Evolutionary conservation across 306 rosid species (phyloP).

Genomic region (Citrullus amarus): DNA sequence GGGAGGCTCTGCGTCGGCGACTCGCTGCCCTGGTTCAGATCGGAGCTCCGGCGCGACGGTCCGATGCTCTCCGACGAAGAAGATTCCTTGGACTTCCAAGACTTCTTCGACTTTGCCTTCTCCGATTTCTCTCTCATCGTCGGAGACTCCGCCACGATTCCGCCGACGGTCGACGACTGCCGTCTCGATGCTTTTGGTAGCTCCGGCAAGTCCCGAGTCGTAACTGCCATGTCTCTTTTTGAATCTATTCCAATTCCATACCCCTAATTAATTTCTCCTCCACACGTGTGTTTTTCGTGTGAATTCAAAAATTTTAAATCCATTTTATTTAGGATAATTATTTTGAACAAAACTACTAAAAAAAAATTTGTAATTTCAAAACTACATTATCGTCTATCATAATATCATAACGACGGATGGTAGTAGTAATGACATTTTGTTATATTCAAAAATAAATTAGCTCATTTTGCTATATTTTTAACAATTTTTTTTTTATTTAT

Average conservation of each 20-base stretch:
- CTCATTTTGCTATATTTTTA: too few relatives aligned
- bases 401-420: too few relatives aligned
- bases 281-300: not conserved
- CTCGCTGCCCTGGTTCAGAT: constrained; percentile 22
- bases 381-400: too few relatives aligned
- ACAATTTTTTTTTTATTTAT: too few relatives aligned
- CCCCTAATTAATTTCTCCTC: not conserved
- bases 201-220: constrained; percentile 24
- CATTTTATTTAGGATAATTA: too few relatives aligned
- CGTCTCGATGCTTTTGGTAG: constrained; percentile 32
- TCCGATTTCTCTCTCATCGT: constrained; percentile 37
- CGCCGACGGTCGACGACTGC: constrained; percentile 16
- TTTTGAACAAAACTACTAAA: too few relatives aligned
- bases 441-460: too few relatives aligned
- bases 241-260: not conserved
- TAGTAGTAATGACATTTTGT: too few relatives aligned
- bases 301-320: too few relatives aligned
- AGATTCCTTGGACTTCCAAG: constrained; percentile 33
- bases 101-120: constrained; percentile 32
- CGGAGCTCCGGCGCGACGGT: not conserved
- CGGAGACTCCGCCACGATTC: constrained; percentile 25
- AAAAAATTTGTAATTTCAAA: too few relatives aligned
- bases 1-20: constrained; percentile 23
- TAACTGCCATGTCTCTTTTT: not conserved
- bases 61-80: constrained; percentile 17